Base-by-base conservation (phyloP, 805 yeast species). In the Brettanomyces bruxellensis region DNA sequence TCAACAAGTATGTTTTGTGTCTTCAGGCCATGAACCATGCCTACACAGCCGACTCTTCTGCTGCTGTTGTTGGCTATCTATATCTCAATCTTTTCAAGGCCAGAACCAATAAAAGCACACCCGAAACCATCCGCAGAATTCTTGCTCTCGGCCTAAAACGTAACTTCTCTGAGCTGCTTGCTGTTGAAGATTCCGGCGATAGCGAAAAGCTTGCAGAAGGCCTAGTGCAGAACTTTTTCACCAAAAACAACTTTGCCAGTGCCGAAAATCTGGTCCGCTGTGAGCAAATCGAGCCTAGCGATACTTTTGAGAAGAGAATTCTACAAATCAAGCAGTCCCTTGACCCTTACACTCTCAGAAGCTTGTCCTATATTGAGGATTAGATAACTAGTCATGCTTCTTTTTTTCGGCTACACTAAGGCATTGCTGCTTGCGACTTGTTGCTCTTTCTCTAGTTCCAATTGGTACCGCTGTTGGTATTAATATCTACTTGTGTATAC, bases 1-100 rank as follows among this genome's bases (percentile, higher is more conserved):
- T 61, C 62, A 52, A 55, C 41, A 75, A 73, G 52, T 75, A 67
- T 47, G 70, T 72, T 6, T 62, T 74, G 51, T 71, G 75, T 18
- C 60, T 70, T 44, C 78, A 67, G 53, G 68, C 75, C 2, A 50
- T 71, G 47, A 68, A 68, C 32, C 32, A 28, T 9, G 32, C 32
- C 32, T 28, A 28, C 32, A 28, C 32, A 28, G 32, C 32, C 9
- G 9, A 28, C 9, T 9, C 32, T 28, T 28, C 32, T 14, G 47
- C 55, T 36, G 54, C 58, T 4, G 38, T 41, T 13, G 51, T 62
- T 41, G 58, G 54, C 4, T 48, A 46, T 35, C 45, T 59, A 55
- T 54, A 48, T 45, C 45, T 49, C 11, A 39, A 41, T 14, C 51
- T 60, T 24, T 45, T 43, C 12, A 28, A 46, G 8, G 50, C 47